A percentile compares a stretch with the other conserved stretches of the same genome.
These are phyloP conservation scores for Komagataella mondaviorum DNA, from an alignment of 805 yeast species.

Conservation along the genomic window DNA sequence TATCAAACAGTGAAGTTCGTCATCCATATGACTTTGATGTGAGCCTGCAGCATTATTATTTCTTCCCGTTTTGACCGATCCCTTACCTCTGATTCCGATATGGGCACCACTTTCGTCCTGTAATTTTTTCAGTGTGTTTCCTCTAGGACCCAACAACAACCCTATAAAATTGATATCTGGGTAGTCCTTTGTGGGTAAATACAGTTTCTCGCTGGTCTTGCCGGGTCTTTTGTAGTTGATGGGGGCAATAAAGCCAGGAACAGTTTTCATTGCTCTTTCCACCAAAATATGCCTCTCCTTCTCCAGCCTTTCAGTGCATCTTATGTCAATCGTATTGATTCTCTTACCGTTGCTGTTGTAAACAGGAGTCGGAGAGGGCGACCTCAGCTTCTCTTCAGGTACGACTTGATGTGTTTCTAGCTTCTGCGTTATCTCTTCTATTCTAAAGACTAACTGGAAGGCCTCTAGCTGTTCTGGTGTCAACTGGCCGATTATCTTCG, in stretches of 20 bases:
- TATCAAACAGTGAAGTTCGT: constrained; percentile 80
- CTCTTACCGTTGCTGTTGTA: constrained; percentile 79
- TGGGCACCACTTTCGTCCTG: constrained; percentile 81
- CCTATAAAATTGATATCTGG: constrained; percentile 94
- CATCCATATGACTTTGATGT: constrained; percentile 46
- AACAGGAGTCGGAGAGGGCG: constrained; percentile 88
- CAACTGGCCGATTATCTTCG: constrained; percentile 13
- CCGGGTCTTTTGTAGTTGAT: constrained; percentile 51
- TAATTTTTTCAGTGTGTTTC: constrained; percentile 69
- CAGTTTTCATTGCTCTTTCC: constrained; percentile 54
- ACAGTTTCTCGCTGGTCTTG: constrained; percentile 67
- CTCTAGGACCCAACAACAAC: constrained; percentile 86
- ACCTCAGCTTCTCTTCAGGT: constrained; percentile 35
- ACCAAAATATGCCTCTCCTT: constrained; percentile 71
- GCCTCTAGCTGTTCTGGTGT: constrained; percentile 74
- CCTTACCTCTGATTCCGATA: constrained; percentile 87
- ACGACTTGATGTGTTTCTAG: constrained; percentile 37
- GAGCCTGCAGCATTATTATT: constrained; percentile 32
- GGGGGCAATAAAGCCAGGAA: constrained; percentile 77
- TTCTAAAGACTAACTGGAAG: constrained; percentile 54
- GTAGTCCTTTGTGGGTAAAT: constrained; percentile 72
- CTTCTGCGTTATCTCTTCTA: constrained; percentile 64
- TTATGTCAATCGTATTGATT: constrained; percentile 66
- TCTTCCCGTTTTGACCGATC: constrained; percentile 90
- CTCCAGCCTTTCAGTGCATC: constrained; percentile 50